Conservation (phyloP, 75 land plant species). For the Sequoia sempervirens region DNA sequence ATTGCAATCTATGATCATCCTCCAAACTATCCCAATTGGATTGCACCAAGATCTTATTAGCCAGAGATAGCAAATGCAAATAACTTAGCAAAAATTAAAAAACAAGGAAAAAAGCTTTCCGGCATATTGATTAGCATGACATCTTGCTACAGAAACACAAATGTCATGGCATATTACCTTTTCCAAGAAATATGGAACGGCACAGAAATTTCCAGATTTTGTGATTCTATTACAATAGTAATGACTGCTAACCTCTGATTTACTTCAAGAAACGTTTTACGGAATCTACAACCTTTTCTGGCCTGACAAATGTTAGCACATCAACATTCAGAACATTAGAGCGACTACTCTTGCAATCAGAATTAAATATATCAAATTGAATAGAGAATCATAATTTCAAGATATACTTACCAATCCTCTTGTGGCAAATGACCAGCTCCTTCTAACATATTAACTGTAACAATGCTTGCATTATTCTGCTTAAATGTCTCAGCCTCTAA, state of each 20-base stretch:
- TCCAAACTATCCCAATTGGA: too few species aligned
- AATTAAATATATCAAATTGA: neutral
- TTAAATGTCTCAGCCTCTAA: slow-evolving; percentile 78
- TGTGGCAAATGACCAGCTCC: slow-evolving; percentile 99
- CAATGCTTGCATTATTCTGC: slow-evolving; percentile 50
- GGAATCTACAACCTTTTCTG: slow-evolving; percentile 87
- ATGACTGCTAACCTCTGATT: neutral
- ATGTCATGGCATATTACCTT: neutral
- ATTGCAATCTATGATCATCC: neutral
- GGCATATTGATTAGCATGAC: neutral
- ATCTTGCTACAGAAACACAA: neutral
- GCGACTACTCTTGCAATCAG: neutral
- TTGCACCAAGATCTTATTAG: neutral
- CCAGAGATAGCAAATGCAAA: neutral
- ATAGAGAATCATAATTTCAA: neutral
- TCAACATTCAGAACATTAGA: neutral
- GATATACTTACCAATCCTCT: slow-evolving; percentile 81
- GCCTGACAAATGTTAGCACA: slow-evolving; percentile 43
- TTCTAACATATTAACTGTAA: slow-evolving; percentile 56
- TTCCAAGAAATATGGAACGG: neutral
- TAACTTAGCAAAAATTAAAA: neutral
- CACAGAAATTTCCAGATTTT: neutral
- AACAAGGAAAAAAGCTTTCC: neutral
- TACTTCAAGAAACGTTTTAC: slow-evolving; percentile 20
- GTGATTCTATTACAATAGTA: neutral